Conservation (phyloP, 2,329 filamentous ascomycete genomes). For the Alternaria sp. region DNA sequence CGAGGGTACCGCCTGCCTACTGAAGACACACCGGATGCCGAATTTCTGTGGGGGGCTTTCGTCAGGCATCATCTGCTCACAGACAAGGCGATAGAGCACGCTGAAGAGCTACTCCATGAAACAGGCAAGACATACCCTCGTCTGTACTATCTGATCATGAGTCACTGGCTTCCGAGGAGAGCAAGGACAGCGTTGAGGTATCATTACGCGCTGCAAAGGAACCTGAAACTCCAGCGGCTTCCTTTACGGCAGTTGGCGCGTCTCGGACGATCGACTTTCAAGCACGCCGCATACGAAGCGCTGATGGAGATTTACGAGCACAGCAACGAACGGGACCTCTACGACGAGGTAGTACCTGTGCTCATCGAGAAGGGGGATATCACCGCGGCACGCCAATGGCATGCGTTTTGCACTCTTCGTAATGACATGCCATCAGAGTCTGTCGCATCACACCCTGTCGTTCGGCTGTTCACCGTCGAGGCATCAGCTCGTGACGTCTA, state of each 20-base stretch:
- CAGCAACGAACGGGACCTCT: constrained; percentile 51
- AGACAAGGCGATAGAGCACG: constrained; percentile 53
- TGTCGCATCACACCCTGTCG: constrained; percentile 41
- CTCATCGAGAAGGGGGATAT: constrained; percentile 42
- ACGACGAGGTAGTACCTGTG: constrained; percentile 53
- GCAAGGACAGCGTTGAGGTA: constrained; percentile 32
- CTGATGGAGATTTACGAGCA: constrained; percentile 52
- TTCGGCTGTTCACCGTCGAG: constrained; percentile 43
- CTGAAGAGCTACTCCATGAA: constrained; percentile 51
- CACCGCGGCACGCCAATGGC: constrained; percentile 50
- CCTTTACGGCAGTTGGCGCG: constrained; percentile 36
- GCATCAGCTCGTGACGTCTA: constrained; percentile 22
- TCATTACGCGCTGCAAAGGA: constrained; percentile 39
- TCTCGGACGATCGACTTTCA: constrained; percentile 16
- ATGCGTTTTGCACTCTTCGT: constrained; percentile 49
- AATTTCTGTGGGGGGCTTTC: constrained; percentile 58
- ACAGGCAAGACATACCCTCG: constrained; percentile 47
- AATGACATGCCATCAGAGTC: constrained; percentile 51
- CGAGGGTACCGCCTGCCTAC: constrained; percentile 54
- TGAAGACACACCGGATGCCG: constrained; percentile 48
- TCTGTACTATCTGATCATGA: constrained; percentile 59
- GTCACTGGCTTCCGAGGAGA: constrained; percentile 46
- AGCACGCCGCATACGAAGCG: constrained; percentile 32
- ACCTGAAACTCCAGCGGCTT: constrained; percentile 35
- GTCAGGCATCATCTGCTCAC: constrained; percentile 51